phyloP scores from a whole-genome alignment of 2,329 filamentous ascomycete genomes.

The Ceratocystis colombiana region DNA sequence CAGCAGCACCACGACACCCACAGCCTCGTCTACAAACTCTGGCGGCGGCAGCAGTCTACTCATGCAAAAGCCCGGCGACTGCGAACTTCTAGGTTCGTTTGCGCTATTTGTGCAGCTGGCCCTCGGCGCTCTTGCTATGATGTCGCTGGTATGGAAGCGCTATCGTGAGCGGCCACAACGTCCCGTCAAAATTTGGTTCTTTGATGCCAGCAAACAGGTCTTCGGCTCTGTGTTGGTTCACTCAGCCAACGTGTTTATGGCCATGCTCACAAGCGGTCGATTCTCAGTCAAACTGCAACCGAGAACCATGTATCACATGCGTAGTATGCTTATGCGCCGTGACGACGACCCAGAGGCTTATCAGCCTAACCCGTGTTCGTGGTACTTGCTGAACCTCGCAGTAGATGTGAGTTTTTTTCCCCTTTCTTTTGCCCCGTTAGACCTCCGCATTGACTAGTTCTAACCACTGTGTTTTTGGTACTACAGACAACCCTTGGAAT shows the following conservation, averaged over 20 bases:
- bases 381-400: constrained; percentile 84
- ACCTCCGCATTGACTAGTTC: neutral
- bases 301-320: constrained; percentile 33
- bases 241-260: constrained; percentile 89
- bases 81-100: constrained; percentile 78
- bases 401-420: constrained; percentile 67
- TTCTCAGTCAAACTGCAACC: constrained; percentile 56
- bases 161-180: constrained; percentile 86
- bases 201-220: constrained; percentile 95
- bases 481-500: constrained; percentile 85
- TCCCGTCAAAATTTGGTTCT: constrained; percentile 93
- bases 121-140: constrained; percentile 69
- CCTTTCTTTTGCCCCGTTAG: constrained; percentile 7
- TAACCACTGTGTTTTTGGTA: constrained; percentile 13
- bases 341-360: constrained; percentile 45
- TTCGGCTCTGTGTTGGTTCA: constrained; percentile 87
- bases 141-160: constrained; percentile 85
- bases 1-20: constrained; percentile 26
- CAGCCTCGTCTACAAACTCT: neutral
- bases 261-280: constrained; percentile 82
- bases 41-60: constrained; percentile 27
- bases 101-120: constrained; percentile 82
- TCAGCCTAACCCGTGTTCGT: constrained; percentile 86
- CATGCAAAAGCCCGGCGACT: constrained; percentile 51
- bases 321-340: constrained; percentile 33